Base-by-base conservation (phyloP, 768 basidiomycete genomes). In the Lactifluus volemus region DNA sequence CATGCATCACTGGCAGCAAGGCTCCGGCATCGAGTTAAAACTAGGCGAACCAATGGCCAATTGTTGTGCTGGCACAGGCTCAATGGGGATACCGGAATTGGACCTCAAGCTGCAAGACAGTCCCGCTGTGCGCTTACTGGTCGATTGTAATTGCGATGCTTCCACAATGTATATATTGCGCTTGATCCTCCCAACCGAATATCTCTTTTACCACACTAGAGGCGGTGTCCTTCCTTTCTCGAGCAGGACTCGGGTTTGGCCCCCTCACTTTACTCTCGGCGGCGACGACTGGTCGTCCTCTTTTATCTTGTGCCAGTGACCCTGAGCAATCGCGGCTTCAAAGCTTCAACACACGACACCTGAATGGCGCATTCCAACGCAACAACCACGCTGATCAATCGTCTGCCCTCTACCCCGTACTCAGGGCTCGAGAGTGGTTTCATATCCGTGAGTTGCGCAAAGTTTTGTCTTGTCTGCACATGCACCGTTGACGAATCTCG, bases 371-470 rank as follows among this genome's bases (percentile, higher is more conserved):
- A 34, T 5, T 34, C 32, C 32, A 25, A 25, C 25, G 25, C 25
- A 25, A 25, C 45, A 34, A 10, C 5, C 14, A 3, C 14, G 39
- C 8, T 25, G 14, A 11, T 25, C 39, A 10, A 44, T 30, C 5
- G 2, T 17, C 15, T 44, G 9, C 38, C 44, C 15, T 34, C 15
- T 15, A 54, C 56, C 0, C 32, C 41, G 30, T 58, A 57, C 19
- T 39, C 56, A 11, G 21, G 17, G 38, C 21, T 30, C 8, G 38
- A 53, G 34, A 55, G 59, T 21, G 58, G 11, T 7, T 65, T 59
- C 21, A 59, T 67, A 36, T 42, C 57, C 17, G 65, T 50, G 19
- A 25, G 64, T 59, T 38, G 3, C 32, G 38, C 51, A 44, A 52
- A 11, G 32, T 25, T n/a, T 25, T 25, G 25, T 25, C 19, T 34